Base-by-base conservation (phyloP, 345 rosid genomes). In the Balakata baccata region DNA sequence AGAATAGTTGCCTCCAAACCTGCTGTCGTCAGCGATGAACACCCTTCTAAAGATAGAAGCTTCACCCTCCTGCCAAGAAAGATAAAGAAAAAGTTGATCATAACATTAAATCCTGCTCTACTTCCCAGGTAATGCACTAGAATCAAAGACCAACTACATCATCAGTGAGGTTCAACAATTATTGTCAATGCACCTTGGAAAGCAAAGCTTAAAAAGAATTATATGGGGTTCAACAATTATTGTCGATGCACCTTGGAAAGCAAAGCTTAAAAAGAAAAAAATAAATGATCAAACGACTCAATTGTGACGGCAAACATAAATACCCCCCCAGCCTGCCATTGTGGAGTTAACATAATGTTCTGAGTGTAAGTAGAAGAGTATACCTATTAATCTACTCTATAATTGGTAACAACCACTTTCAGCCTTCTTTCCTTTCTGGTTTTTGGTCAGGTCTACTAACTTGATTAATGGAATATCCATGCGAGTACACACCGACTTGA, bases 1-100 rank as follows among this genome's bases (percentile, higher is more conserved):
- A 87, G 84, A 80, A 91, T 83, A 68, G 86, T 94, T 0, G 93
- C 72, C 75, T 92, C 99, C 77, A 95, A 80, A 39, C 99, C 89
- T 57, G 83, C 84, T 11, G 97, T 89, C 22, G 96, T 89, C 79
- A 95, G 77, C 83, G 80, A 65, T 6, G 97, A 87, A 86, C 99
- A 95, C 51, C 94, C 92, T 84, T 95, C 92, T 61, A 95, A 68
- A n/a, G 86, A 89, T 54, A 95, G 80, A 60, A 85, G 78, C 78
- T 81, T 87, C 58, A 85, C 92, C 80, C 92, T 91, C 91, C 99
- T 92, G 87, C 60, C 14, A 53, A 25, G 53, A 76, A 79, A 71
- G 45, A 22, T 53, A 74, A 66, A 62, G 61, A 46, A 23, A 29
- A 8, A 12, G 3, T 10, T n/a, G 11, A 49, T 37, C 46, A 52